A percentile compares a stretch with the other conserved stretches of the same genome.
Evolutionary conservation across 345 rosid genomes (phyloP).

Genomic region (Hibiscus mutabilis): DNA sequence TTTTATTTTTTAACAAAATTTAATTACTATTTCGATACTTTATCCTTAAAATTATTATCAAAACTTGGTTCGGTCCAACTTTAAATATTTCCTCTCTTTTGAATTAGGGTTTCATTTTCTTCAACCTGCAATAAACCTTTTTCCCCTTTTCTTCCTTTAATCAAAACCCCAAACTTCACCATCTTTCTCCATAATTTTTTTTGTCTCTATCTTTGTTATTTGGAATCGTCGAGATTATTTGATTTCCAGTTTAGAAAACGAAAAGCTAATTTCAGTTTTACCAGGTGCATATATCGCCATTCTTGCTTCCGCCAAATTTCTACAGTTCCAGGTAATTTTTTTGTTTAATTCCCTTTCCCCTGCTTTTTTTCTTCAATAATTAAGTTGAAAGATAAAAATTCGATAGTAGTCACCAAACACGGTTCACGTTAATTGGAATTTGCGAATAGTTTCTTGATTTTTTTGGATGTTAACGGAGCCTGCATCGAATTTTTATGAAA

Average conservation of each 20-base stretch:
- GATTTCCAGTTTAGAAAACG: not conserved
- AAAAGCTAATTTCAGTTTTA: not conserved
- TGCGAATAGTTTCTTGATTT: no score
- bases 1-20: no score
- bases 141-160: not conserved
- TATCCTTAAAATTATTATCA: no score
- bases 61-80: no score
- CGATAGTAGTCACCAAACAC: no score
- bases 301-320: not conserved
- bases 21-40: no score
- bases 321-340: not conserved
- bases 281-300: slow-evolving; percentile 5
- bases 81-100: no score
- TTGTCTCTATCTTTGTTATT: not conserved
- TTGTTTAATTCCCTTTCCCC: not conserved
- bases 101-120: not conserved
- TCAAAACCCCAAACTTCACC: not conserved
- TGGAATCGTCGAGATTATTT: not conserved
- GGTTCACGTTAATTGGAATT: no score
- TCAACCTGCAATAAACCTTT: not conserved
- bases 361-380: not conserved
- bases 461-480: not conserved
- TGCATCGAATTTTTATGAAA: not conserved
- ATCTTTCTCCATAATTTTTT: not conserved
- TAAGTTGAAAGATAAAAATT: no score